Percentiles rank a stretch among this genome's conserved stretches.
Evolutionary conservation across 768 basidiomycete species (phyloP).

Genomic region (Boletus rubescentipes): DNA sequence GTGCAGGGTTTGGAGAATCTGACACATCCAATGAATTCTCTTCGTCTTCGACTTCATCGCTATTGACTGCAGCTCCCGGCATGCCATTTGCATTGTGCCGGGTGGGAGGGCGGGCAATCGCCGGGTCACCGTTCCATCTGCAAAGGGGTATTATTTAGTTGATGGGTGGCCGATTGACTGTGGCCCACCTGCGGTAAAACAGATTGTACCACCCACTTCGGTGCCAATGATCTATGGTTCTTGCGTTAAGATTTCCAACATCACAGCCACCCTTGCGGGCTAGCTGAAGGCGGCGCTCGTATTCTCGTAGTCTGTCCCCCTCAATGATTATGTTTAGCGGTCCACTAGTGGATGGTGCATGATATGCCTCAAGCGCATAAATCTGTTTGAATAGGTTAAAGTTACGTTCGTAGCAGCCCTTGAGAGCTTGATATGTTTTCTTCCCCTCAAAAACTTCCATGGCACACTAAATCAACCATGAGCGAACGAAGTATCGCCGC

Average conservation of each 20-base stretch:
- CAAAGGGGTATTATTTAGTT: constrained; percentile 5
- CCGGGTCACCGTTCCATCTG: constrained; percentile 70
- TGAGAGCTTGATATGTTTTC: constrained; percentile 81
- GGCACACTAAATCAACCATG: constrained; percentile 52
- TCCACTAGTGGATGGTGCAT: constrained; percentile 31
- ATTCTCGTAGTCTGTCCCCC: constrained; percentile 65
- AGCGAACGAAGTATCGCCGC: not conserved
- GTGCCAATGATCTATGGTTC: constrained; percentile 80
- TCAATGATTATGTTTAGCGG: constrained; percentile 48
- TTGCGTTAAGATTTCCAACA: constrained; percentile 69
- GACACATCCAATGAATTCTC: constrained; percentile 46
- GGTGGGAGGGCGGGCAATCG: constrained; percentile 49
- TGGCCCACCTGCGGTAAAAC: constrained; percentile 61
- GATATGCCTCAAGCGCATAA: constrained; percentile 63
- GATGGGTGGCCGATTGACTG: not conserved
- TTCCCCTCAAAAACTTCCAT: constrained; percentile 67
- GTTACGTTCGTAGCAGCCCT: constrained; percentile 84
- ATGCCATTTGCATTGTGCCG: constrained; percentile 35
- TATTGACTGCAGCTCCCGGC: constrained; percentile 34
- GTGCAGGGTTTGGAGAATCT: constrained; percentile 28
- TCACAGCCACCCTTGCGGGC: constrained; percentile 67
- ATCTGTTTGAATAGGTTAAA: constrained; percentile 85
- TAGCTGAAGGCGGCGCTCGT: constrained; percentile 66
- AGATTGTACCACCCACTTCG: constrained; percentile 73
- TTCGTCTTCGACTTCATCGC: constrained; percentile 54